phyloP scores from a whole-genome alignment of 352 stramenopile genomes.

The Globisporangium perplexum region DNA sequence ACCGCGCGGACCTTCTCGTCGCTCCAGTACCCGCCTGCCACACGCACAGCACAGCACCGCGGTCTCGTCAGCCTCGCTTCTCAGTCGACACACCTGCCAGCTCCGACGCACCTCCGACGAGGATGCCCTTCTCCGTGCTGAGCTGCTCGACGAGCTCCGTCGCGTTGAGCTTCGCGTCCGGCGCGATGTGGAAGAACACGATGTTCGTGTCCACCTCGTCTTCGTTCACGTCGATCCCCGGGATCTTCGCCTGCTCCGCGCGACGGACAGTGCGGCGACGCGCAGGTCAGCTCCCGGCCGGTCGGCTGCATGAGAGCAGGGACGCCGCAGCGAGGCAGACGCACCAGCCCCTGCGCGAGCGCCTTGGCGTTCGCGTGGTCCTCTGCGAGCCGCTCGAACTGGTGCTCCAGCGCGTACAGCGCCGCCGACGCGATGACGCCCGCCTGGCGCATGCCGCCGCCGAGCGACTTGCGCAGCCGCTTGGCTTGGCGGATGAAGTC shows the following conservation, averaged over 20 bases:
- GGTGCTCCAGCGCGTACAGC: conserved; percentile 89
- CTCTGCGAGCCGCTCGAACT: conserved; percentile 71
- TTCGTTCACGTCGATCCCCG: conserved; percentile 58
- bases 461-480: conserved; percentile 93
- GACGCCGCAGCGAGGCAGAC: not conserved
- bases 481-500: conserved; percentile 88
- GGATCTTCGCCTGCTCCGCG: conserved; percentile 41
- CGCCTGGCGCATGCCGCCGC: conserved; percentile 96
- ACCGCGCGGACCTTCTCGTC: conserved; percentile 58
- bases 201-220: conserved; percentile 87
- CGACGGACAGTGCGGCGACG: no score
- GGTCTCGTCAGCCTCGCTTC: no score
- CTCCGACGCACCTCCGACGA: conserved; percentile 30
- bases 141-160: conserved; percentile 51
- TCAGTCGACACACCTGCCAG: no score
- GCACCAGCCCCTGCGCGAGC: conserved; percentile 56
- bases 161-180: conserved; percentile 55
- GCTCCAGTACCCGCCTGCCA: conserved; percentile 46
- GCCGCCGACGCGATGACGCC: conserved; percentile 92
- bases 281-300: not conserved
- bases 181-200: conserved; percentile 63
- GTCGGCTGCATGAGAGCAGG: no score
- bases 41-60: not conserved
- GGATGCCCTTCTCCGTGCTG: conserved; percentile 58
- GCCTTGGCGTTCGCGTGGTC: conserved; percentile 80